These are phyloP conservation scores for Sequoia sempervirens DNA, from an alignment of 75 land plant species.

Conservation along the genomic window DNA sequence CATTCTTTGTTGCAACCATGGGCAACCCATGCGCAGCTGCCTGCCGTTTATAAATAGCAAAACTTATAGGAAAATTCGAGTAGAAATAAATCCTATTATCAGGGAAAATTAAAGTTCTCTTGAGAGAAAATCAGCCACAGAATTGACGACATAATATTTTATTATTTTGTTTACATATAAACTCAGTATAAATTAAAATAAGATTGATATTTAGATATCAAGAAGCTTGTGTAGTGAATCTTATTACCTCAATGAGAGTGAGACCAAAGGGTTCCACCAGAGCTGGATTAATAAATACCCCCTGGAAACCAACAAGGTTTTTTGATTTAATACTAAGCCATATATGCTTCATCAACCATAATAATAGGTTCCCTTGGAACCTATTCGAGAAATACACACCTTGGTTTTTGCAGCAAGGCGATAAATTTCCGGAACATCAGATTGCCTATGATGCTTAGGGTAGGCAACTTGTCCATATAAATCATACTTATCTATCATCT, in stretches of 20 bases:
- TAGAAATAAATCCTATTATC: conserved; percentile 1
- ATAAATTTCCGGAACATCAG: conserved; percentile 85
- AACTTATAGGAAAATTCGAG: background rate
- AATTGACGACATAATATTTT: background rate
- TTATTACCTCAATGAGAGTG: conserved; percentile 74
- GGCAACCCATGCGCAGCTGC: conserved; percentile 92
- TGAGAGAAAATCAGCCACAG: background rate
- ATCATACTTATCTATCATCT: conserved; percentile 83
- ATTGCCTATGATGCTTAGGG: conserved; percentile 84
- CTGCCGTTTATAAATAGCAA: conserved; percentile 21
- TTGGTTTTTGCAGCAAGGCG: conserved; percentile 85
- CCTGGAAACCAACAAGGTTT: conserved; percentile 35
- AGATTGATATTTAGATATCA: background rate
- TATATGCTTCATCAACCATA: background rate
- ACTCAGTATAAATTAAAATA: background rate
- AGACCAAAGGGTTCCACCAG: conserved; percentile 89
- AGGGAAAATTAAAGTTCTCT: background rate
- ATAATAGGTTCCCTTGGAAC: background rate
- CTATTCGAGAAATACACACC: conserved; percentile 23
- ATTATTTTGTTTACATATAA: background rate
- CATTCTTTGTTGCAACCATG: conserved; percentile 86
- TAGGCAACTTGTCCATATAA: conserved; percentile 81
- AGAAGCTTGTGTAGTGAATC: background rate
- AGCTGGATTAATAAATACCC: conserved; percentile 91
- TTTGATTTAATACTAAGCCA: background rate